Conservation (phyloP, 371 early-diverging fungal genomes). For the Saksenaea vasiformis region DNA sequence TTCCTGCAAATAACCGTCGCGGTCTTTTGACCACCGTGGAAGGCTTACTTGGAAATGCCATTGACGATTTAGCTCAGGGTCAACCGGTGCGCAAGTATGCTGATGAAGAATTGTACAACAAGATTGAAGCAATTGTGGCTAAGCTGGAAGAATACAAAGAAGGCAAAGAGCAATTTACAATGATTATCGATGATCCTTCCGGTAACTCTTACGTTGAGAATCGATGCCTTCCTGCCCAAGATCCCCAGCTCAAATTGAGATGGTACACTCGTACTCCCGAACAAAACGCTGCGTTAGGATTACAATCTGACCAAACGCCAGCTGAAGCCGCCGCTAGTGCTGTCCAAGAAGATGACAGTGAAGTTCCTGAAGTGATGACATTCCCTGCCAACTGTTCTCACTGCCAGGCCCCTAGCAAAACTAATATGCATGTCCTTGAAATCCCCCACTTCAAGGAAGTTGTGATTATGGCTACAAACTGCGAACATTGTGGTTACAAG, state of each 20-base stretch:
- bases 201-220: constrained; percentile 94
- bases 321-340: constrained; percentile 38
- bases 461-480: constrained; percentile 94
- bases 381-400: constrained; percentile 91
- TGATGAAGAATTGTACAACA: constrained; percentile 67
- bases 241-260: constrained; percentile 73
- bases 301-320: constrained; percentile 53
- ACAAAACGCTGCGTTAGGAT: constrained; percentile 78
- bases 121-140: constrained; percentile 73
- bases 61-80: constrained; percentile 77
- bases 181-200: constrained; percentile 87
- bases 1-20: constrained; percentile 77
- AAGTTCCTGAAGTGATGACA: constrained; percentile 64
- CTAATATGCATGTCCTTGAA: constrained; percentile 90
- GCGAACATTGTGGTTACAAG: constrained; percentile 93
- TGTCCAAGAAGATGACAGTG: constrained; percentile 48
- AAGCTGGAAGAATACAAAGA: constrained; percentile 64
- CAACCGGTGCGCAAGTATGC: constrained; percentile 78
- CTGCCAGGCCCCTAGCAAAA: constrained; percentile 82
- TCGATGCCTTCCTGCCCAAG: constrained; percentile 65
- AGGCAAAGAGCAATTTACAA: constrained; percentile 64
- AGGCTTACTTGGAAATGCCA: constrained; percentile 77
- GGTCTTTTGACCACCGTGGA: constrained; percentile 90
- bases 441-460: constrained; percentile 97
- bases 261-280: constrained; percentile 77